Evolutionary conservation across 2,329 filamentous ascomycete species (phyloP).

Genomic region (Aspergillus persii): DNA sequence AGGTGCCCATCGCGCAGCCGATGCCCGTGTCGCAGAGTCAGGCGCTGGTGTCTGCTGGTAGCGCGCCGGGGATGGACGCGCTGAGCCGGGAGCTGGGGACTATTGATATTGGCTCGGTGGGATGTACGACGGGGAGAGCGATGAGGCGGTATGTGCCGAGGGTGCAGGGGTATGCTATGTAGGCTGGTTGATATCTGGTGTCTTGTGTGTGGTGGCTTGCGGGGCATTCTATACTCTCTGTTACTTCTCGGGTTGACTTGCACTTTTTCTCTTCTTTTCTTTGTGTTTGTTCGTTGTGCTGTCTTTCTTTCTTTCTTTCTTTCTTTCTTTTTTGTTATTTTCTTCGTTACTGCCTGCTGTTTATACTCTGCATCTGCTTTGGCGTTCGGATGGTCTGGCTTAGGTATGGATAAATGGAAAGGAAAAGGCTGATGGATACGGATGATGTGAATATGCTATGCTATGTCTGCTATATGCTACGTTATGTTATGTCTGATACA

Average conservation of each 20-base stretch:
- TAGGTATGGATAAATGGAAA: no score
- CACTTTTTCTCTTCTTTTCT: constrained; percentile 2
- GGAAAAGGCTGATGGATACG: background rate
- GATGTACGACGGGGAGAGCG: constrained; percentile 28
- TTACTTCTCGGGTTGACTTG: background rate
- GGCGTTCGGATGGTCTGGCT: background rate
- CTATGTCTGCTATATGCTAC: background rate
- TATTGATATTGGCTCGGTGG: constrained; percentile 47
- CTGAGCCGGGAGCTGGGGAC: constrained; percentile 57
- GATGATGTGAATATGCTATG: background rate
- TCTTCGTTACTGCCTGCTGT: background rate
- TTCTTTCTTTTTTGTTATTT: background rate
- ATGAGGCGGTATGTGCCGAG: constrained; percentile 33
- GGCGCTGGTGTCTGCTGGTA: constrained; percentile 6
- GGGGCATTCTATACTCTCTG: no score
- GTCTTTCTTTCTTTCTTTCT: constrained; percentile 1
- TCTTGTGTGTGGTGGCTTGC: no score
- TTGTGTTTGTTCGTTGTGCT: background rate
- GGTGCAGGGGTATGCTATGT: constrained; percentile 29
- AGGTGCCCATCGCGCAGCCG: constrained; percentile 39
- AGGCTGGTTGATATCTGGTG: no score
- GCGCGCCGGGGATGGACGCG: constrained; percentile 41
- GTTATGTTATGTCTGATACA: background rate
- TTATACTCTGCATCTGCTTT: background rate
- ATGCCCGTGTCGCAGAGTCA: constrained; percentile 29